Evolutionary conservation across 768 basidiomycete genomes (phyloP), one percentile per base, ranked within the genome.

Genomic region (Lyophyllum shimeji): DNA sequence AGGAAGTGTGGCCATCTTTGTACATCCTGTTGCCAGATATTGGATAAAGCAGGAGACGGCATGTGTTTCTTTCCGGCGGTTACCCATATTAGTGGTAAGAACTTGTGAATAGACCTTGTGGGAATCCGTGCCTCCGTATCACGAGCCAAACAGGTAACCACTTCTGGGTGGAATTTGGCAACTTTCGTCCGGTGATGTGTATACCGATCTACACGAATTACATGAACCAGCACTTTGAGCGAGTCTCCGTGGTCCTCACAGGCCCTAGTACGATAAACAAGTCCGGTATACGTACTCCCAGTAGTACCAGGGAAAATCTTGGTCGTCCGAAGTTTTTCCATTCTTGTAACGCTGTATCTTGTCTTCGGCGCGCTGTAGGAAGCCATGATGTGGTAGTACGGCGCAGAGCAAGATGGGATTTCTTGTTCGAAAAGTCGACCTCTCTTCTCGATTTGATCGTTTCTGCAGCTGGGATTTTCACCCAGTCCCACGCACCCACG

Each of bases 281-380:
- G 24, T 43, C 27, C 24, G 49, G 54, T 33, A 44, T 46, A 17
- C 13, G 17, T 39, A 17, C 47, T 52, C 59, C 59, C 56, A 61
- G 63, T 24, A 45, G 20, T 15, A 23, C 15, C 18, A 56, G 58
- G 65, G 52, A 63, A 69, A 71, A 66, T 58, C 56, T 66, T 64
- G 67, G 64, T 20, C 49, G 47, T 52, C 68, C 67, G 68, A 66
- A 61, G 59, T 70, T 69, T 67, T 60, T 59, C 68, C 69, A 46
- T 52, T 59, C 44, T 55, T 61, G 56, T 49, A 55, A 55, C 52
- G 24, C 25, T 27, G 45, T 55, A 44, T 50, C 43, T 20, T 24
- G n/a, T 55, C 46, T 43, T 44, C 43, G 49, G 52, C 37, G 51
- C 34, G 12, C 45, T 45, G 49, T 7, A 34, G 29, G 47, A 45